Base-by-base conservation (phyloP, 2,329 filamentous ascomycete species). In the Ploettnerulaceae sp. region DNA sequence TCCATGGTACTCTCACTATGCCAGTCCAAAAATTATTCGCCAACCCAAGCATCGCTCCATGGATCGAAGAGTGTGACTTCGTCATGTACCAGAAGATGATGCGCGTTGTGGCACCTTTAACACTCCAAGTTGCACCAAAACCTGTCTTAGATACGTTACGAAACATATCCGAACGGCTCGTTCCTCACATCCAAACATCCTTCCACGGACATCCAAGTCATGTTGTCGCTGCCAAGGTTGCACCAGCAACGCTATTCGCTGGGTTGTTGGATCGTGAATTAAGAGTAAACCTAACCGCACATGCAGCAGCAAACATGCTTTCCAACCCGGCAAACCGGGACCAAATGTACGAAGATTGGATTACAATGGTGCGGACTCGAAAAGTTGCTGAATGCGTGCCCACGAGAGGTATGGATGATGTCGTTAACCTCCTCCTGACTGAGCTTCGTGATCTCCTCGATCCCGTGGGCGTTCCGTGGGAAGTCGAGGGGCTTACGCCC, bases 51-150 rank as follows among this genome's bases (percentile, higher is more conserved):
- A 72, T 97, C 45, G 88, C 89, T 2, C 77, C 85, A 1, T 98
- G 93, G 93, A 94, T 98, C 51, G 87, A 93, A 63, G 86, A 95
- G 64, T 95, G 89, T 64, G 93, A 98, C 65, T 94, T 93, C 69
- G 76, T 91, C 25, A 86, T 96, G 70, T 98, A 98, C 64, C 89
- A 97, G 65, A 89, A 90, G 57, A 95, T 97, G 86, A 89, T 96
- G 69, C 83, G 84, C 44, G 94, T 96, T 51, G 81, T 97, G 31
- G 86, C 87, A 1, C 82, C 84, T n/a, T 74, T 97, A 31, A 93
- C 89, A 3, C 75, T 96, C 6, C 90, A 97, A 64, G 90, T 95
- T 11, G 84, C 95, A 3, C 93, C 93, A 1, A 87, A 90, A 48
- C 77, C 84, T 3, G 90, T 97, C 5, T 74, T 96, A 49, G 87